Evolutionary conservation across 2,329 filamentous ascomycete species (phyloP).

Genomic region (Aspergillus tubingensis): DNA sequence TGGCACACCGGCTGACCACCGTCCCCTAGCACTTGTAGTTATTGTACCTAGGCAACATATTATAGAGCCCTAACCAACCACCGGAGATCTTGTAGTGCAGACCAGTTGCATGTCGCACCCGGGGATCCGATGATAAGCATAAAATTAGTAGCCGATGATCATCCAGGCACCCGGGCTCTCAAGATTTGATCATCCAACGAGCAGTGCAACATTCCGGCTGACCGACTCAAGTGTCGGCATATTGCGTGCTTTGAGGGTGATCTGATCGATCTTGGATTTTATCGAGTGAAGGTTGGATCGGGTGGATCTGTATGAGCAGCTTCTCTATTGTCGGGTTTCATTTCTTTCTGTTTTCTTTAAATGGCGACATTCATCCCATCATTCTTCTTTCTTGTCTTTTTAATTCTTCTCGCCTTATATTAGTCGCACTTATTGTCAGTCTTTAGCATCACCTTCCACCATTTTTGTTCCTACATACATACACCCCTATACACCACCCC

Average conservation of each 20-base stretch:
- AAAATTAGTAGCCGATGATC: conserved; percentile 7
- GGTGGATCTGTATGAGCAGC: conserved; percentile 5
- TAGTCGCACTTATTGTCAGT: neutral
- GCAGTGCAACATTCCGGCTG: conserved; percentile 3
- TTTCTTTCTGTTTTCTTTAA: neutral
- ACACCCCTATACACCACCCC: no score
- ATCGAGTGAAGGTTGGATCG: conserved; percentile 2
- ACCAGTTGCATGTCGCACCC: neutral
- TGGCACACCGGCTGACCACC: neutral
- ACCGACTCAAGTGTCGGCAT: conserved; percentile 12
- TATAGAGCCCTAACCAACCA: neutral
- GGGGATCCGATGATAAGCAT: neutral
- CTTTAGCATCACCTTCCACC: no score
- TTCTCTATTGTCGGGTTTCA: neutral
- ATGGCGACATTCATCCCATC: neutral
- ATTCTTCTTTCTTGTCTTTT: neutral
- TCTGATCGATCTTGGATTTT: conserved; percentile 7
- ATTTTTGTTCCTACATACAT: no score
- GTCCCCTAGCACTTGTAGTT: neutral
- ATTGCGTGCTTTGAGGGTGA: conserved; percentile 24
- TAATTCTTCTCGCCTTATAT: neutral
- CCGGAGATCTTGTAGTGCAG: neutral
- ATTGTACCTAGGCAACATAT: neutral
- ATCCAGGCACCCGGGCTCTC: neutral
- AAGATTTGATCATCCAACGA: neutral